These are phyloP conservation scores for Colletotrichum chrysophilum DNA, from an alignment of 2,329 filamentous ascomycete genomes.

Conservation along the genomic window DNA sequence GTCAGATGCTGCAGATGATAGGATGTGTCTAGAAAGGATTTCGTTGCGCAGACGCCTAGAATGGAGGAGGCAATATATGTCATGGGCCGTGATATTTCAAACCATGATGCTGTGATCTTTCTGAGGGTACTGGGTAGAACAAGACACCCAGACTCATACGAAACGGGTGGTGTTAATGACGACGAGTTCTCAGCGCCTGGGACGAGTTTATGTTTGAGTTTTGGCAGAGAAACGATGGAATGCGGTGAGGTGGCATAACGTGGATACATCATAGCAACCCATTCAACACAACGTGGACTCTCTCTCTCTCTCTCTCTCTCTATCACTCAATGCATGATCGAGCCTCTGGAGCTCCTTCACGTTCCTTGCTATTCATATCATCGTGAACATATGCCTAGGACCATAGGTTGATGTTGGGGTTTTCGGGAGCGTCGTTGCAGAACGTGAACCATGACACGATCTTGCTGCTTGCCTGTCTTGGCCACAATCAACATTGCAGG, in stretches of 20 bases:
- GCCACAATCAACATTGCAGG: not conserved
- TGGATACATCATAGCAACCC: too few relatives aligned
- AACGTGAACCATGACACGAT: not conserved
- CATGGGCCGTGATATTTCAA: not conserved
- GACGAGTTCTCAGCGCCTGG: not conserved
- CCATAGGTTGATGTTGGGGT: too few relatives aligned
- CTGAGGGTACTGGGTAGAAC: not conserved
- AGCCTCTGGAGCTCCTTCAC: too few relatives aligned
- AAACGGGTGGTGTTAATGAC: rapidly evolving
- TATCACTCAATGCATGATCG: too few relatives aligned
- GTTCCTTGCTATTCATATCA: too few relatives aligned
- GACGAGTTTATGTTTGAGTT: rapidly evolving
- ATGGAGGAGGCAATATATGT: not conserved
- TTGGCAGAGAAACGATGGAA: too few relatives aligned
- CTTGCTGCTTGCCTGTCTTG: not conserved
- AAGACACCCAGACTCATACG: not conserved
- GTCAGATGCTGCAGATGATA: not conserved
- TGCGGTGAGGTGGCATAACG: too few relatives aligned
- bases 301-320: too few relatives aligned
- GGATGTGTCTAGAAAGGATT: not conserved
- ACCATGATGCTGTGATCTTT: rapidly evolving
- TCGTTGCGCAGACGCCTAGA: not conserved
- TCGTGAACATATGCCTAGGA: too few relatives aligned
- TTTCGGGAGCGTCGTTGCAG: not conserved
- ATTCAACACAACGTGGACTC: too few relatives aligned